phyloP scores from a whole-genome alignment of 164 flowering plant genomes.

The Umbellularia californica region DNA sequence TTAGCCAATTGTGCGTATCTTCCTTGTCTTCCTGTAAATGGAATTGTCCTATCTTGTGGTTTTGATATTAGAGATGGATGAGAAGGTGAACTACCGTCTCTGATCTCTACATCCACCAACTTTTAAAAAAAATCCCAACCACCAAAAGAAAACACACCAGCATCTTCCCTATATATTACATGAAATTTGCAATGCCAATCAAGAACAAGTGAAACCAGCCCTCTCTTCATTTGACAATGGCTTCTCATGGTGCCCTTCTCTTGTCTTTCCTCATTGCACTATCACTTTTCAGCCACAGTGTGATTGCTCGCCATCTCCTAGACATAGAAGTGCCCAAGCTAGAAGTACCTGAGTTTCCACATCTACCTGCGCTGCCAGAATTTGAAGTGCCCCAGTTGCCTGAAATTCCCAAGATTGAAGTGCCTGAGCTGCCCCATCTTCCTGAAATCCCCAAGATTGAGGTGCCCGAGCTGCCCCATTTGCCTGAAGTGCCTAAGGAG shows the following conservation, averaged over 20 bases:
- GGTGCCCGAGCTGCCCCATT: neutral
- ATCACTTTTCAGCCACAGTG: neutral
- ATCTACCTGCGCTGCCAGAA: neutral
- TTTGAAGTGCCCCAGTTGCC: conserved; percentile 1
- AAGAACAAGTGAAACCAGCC: neutral
- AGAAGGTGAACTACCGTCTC: neutral
- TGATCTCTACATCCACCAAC: neutral
- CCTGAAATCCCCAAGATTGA: neutral
- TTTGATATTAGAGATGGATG: neutral
- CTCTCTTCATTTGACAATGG: neutral
- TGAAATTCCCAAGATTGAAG: neutral
- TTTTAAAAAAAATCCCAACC: too few species aligned
- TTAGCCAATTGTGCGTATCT: too few species aligned
- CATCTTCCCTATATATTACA: too few species aligned
- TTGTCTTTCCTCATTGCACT: neutral
- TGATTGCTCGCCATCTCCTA: neutral
- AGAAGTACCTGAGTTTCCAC: neutral
- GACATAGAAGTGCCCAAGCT: neutral
- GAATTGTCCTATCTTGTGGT: too few species aligned
- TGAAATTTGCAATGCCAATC: neutral
- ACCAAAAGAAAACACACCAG: too few species aligned
- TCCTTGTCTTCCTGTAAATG: too few species aligned
- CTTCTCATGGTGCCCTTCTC: neutral
- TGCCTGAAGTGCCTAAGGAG: neutral
- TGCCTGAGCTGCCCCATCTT: neutral